Conservation (phyloP, 768 basidiomycete species). For the Lentinula boryana region DNA sequence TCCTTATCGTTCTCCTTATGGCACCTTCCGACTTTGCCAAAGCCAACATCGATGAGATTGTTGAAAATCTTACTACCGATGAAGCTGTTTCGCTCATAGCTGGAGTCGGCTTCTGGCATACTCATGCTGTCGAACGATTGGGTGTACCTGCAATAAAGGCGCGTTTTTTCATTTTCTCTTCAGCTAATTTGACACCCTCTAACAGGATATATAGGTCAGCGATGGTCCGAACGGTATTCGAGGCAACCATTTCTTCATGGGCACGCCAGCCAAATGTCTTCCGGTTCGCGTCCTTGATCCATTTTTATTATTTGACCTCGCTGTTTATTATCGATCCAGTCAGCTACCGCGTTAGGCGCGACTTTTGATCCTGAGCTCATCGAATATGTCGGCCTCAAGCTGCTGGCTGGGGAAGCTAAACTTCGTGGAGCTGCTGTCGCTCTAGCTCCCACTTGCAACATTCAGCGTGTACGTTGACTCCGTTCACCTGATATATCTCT, state of each 20-base stretch:
- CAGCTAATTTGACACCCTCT: not conserved
- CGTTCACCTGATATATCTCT: not conserved
- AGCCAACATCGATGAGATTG: constrained; percentile 52
- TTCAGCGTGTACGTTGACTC: constrained; percentile 53
- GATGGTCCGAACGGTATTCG: constrained; percentile 77
- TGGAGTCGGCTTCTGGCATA: constrained; percentile 77
- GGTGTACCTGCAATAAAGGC: constrained; percentile 71
- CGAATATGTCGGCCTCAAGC: constrained; percentile 51
- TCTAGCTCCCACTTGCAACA: constrained; percentile 80
- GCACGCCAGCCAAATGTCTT: constrained; percentile 74
- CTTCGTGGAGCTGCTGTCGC: constrained; percentile 61
- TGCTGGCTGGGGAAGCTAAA: constrained; percentile 70
- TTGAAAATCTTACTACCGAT: constrained; percentile 64
- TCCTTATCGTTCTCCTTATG: constrained; percentile 29
- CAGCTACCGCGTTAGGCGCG: constrained; percentile 68
- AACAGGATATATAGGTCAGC: constrained; percentile 41
- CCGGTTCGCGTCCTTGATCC: constrained; percentile 39
- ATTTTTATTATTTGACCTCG: not conserved
- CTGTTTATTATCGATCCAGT: constrained; percentile 21
- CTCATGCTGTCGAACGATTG: constrained; percentile 55
- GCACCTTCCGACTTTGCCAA: constrained; percentile 64
- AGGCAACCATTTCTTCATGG: constrained; percentile 76
- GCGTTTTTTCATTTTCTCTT: constrained; percentile 4
- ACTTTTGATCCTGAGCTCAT: constrained; percentile 69
- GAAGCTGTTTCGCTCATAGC: constrained; percentile 70